phyloP scores from a whole-genome alignment of 2,329 filamentous ascomycete species.

The Aspergillus calidoustus region DNA sequence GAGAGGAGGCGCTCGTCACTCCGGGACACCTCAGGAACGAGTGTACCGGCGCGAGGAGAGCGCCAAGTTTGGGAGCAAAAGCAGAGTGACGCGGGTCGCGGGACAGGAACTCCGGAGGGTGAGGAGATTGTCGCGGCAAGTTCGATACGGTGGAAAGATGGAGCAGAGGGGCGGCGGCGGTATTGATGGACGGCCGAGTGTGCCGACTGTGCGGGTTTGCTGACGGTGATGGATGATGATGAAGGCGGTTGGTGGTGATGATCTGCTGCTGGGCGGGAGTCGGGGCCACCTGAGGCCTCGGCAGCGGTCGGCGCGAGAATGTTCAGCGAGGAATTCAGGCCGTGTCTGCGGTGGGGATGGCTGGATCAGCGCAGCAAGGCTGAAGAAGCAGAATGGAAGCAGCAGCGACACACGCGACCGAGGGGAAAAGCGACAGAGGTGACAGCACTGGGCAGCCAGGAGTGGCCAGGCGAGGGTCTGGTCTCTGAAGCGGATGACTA shows the following conservation, averaged over 20 bases:
- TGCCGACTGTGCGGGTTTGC: conserved; percentile 6
- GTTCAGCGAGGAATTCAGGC: conserved; percentile 10
- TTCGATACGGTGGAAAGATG: conserved; percentile 31
- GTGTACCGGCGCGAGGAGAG: conserved; percentile 40
- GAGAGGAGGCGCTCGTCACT: conserved; percentile 44
- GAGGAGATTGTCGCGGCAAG: conserved; percentile 18
- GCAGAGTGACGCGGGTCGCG: conserved; percentile 20
- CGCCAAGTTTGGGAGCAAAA: conserved; percentile 22
- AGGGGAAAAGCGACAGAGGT: conserved; percentile 14
- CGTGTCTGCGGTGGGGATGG: conserved; percentile 1
- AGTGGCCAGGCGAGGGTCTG: not conserved
- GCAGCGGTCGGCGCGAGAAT: conserved; percentile 26
- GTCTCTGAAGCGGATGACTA: conserved; percentile 7
- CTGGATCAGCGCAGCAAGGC: conserved; percentile 8
- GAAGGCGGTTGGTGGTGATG: conserved; percentile 22
- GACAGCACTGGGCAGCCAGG: not conserved
- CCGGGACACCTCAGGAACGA: conserved; percentile 42
- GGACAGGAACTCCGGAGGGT: conserved; percentile 18
- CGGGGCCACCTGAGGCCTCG: conserved; percentile 40
- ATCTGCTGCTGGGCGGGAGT: conserved; percentile 23
- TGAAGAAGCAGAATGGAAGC: not conserved
- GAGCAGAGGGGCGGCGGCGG: conserved; percentile 21
- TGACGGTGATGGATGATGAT: conserved; percentile 25
- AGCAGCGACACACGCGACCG: conserved; percentile 26
- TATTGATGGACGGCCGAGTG: conserved; percentile 9